Percentiles rank a stretch among this genome's conserved stretches.
Evolutionary conservation across 106 monocot genomes (phyloP).

Genomic region (Chionographis japonica): DNA sequence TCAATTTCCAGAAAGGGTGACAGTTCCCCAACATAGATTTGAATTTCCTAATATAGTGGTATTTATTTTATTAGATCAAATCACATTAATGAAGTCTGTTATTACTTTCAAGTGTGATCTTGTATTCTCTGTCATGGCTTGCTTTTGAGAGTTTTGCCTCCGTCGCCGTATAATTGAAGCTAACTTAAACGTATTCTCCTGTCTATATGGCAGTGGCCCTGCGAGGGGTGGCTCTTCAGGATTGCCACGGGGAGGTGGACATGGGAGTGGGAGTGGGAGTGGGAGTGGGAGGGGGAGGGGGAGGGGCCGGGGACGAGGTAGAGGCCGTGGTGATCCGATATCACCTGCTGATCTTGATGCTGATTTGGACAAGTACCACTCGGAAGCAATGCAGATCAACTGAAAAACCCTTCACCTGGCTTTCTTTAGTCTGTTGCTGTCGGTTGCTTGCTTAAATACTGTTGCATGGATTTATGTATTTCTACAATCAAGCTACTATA

Average conservation of each 20-base stretch:
- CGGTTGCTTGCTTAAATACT: too few relatives aligned
- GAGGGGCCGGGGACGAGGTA: slow-evolving; percentile 18
- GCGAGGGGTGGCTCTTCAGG: slow-evolving; percentile 14
- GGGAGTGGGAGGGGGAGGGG: neutral
- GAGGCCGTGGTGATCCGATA: neutral
- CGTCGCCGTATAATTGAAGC: neutral
- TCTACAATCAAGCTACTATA: too few relatives aligned
- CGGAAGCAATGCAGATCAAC: slow-evolving; percentile 36
- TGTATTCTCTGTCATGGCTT: neutral
- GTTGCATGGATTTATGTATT: too few relatives aligned
- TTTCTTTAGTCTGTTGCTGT: neutral
- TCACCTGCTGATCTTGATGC: slow-evolving; percentile 15
- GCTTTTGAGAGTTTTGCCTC: neutral
- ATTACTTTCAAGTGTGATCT: too few relatives aligned
- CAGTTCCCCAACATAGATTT: too few relatives aligned
- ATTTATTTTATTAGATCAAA: too few relatives aligned
- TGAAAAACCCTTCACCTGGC: slow-evolving; percentile 7
- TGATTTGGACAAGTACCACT: slow-evolving; percentile 47
- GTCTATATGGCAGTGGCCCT: slow-evolving; percentile 26
- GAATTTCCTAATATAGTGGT: too few relatives aligned
- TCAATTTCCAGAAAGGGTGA: too few relatives aligned
- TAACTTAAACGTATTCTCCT: neutral
- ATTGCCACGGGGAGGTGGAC: slow-evolving; percentile 11
- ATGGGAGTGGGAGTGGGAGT: too few relatives aligned
- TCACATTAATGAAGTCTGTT: too few relatives aligned